These are phyloP conservation scores for Primulina tabacum DNA, from an alignment of 257 asterid genomes.

Conservation along the genomic window DNA sequence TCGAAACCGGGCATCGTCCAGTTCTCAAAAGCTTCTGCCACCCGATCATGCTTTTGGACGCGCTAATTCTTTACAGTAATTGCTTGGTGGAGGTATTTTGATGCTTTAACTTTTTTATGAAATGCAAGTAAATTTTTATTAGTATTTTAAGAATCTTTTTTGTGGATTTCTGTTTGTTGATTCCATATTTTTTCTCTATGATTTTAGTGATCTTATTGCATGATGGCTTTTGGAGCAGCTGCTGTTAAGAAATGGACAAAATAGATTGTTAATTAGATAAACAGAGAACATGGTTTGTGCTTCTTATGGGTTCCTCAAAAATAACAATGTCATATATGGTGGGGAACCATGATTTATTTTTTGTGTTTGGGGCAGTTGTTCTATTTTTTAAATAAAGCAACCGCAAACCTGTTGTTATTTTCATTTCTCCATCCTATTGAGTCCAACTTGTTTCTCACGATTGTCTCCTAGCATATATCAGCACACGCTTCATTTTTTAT, in stretches of 20 bases:
- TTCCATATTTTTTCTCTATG: slow-evolving; percentile 1
- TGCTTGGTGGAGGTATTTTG: slow-evolving; percentile 62
- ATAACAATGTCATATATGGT: slow-evolving; percentile 37
- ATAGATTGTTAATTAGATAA: slow-evolving; percentile 13
- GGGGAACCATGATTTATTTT: background rate
- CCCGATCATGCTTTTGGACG: slow-evolving; percentile 40
- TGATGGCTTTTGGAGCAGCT: slow-evolving; percentile 23
- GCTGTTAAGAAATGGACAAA: slow-evolving; percentile 35
- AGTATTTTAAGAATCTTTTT: too few species aligned
- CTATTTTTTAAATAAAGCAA: too few species aligned
- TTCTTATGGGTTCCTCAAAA: slow-evolving; percentile 47
- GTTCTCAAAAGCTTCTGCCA: slow-evolving; percentile 59
- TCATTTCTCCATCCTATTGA: background rate
- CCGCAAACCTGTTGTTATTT: background rate
- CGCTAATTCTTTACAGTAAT: slow-evolving; percentile 40
- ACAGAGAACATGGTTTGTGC: slow-evolving; percentile 43
- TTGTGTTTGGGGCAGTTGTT: background rate
- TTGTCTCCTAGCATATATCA: slow-evolving; percentile 33
- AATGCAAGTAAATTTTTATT: too few species aligned
- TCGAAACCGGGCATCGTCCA: slow-evolving; percentile 62
- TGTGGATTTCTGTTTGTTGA: slow-evolving; percentile 13
- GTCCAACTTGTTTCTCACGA: background rate
- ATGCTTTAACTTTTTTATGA: slow-evolving; percentile 3
- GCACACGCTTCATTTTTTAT: slow-evolving; percentile 6
- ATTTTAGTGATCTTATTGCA: slow-evolving; percentile 24